These are phyloP conservation scores for Mycena crocata DNA, from an alignment of 768 basidiomycete genomes.

Conservation along the genomic window DNA sequence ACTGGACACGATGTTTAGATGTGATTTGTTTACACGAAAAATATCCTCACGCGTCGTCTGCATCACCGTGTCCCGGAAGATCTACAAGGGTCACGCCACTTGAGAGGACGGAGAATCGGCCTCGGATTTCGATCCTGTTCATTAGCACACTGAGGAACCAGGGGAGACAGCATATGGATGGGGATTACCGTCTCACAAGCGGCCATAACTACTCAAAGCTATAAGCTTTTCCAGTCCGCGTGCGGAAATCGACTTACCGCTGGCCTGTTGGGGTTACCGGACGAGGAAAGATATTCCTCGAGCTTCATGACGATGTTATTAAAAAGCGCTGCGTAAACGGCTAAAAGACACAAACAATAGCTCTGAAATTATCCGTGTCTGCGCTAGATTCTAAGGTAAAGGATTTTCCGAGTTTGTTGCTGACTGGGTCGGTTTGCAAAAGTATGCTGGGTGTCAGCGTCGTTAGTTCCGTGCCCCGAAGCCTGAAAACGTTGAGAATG, in stretches of 20 bases:
- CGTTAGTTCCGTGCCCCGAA: neutral
- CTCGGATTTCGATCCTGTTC: slow-evolving; percentile 6
- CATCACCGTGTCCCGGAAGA: slow-evolving; percentile 22
- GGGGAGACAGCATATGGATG: neutral
- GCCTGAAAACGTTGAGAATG: neutral
- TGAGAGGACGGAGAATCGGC: slow-evolving; percentile 7
- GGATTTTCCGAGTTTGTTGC: neutral
- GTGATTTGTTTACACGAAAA: too few relatives aligned
- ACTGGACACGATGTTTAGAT: neutral
- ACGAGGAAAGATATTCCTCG: neutral
- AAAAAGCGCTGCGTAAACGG: neutral
- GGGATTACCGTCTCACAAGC: slow-evolving; percentile 2
- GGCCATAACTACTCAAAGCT: slow-evolving; percentile 17
- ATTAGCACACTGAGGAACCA: neutral
- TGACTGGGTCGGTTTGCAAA: neutral
- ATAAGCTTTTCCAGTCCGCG: neutral
- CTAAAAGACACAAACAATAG: neutral
- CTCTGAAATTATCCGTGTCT: neutral
- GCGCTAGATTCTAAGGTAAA: neutral
- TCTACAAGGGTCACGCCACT: slow-evolving; percentile 17
- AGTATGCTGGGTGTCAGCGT: neutral
- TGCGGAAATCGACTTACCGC: neutral
- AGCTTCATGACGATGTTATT: slow-evolving; percentile 3
- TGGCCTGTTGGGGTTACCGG: neutral
- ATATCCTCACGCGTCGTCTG: slow-evolving; percentile 7